These are phyloP conservation scores for Helicocarpus griseus DNA, from an alignment of 2,329 filamentous ascomycete genomes.

Conservation along the genomic window DNA sequence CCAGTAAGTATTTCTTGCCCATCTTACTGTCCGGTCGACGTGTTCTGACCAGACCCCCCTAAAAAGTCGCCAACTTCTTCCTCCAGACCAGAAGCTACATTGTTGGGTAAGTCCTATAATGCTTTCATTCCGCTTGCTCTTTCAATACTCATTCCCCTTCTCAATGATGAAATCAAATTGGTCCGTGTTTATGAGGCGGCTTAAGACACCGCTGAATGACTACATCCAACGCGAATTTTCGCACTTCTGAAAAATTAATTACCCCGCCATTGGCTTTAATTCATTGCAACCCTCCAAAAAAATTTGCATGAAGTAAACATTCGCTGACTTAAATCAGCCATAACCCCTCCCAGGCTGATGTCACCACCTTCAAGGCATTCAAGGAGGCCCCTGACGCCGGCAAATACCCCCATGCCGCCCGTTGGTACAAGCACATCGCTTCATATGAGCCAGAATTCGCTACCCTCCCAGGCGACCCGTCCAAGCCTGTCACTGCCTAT, in stretches of 20 bases:
- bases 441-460: slow-evolving; percentile 89
- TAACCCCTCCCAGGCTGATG: slow-evolving; percentile 84
- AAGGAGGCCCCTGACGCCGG: slow-evolving; percentile 62
- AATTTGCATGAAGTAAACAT: neutral
- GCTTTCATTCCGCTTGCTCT: slow-evolving; percentile 16
- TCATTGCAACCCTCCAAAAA: neutral
- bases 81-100: slow-evolving; percentile 64
- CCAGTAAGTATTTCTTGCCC: slow-evolving; percentile 38
- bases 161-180: slow-evolving; percentile 71
- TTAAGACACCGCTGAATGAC: slow-evolving; percentile 83
- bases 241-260: slow-evolving; percentile 57
- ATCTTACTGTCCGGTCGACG: slow-evolving; percentile 11
- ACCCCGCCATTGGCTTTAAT: slow-evolving; percentile 13
- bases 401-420: slow-evolving; percentile 88
- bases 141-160: slow-evolving; percentile 14
- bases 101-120: slow-evolving; percentile 56
- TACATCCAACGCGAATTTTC: slow-evolving; percentile 58
- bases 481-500: slow-evolving; percentile 81
- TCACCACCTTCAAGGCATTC: slow-evolving; percentile 86
- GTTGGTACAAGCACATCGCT: slow-evolving; percentile 99
- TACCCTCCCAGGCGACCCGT: slow-evolving; percentile 80
- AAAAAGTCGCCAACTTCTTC: slow-evolving; percentile 35
- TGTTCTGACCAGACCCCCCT: slow-evolving; percentile 17
- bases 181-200: slow-evolving; percentile 93
- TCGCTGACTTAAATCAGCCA: slow-evolving; percentile 37